Evolutionary conservation across 352 stramenopile genomes (phyloP).

Genomic region (Globisporangium yorkense): DNA sequence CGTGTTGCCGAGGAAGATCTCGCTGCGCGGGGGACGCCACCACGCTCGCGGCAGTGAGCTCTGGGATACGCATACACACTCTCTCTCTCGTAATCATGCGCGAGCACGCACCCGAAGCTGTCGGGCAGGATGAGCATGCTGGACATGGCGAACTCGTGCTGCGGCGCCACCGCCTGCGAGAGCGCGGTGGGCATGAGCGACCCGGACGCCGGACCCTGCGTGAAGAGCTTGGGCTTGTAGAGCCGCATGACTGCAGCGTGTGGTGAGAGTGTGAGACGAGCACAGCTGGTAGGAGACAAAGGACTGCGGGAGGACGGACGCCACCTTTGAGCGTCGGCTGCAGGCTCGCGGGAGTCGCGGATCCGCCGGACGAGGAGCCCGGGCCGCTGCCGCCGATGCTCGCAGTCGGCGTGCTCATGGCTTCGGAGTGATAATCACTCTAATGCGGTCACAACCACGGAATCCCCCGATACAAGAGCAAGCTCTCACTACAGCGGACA

Average conservation of each 20-base stretch:
- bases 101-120: slow-evolving; percentile 74
- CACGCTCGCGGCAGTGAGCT: not conserved
- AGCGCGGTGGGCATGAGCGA: slow-evolving; percentile 65
- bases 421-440: not conserved
- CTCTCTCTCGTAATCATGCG: not conserved
- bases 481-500: no score
- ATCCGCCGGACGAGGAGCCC: slow-evolving; percentile 10
- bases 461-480: no score
- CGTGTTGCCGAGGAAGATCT: slow-evolving; percentile 91
- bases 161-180: slow-evolving; percentile 26
- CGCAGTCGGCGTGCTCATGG: slow-evolving; percentile 4
- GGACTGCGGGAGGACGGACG: not conserved
- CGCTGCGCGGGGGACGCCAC: slow-evolving; percentile 24
- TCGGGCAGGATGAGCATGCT: slow-evolving; percentile 88
- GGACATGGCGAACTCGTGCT: slow-evolving; percentile 84
- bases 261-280: not conserved
- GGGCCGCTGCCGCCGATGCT: slow-evolving; percentile 6
- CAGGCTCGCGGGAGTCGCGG: slow-evolving; percentile 11
- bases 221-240: slow-evolving; percentile 86
- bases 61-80: not conserved
- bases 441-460: no score
- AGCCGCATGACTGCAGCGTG: slow-evolving; percentile 77
- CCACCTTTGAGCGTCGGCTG: slow-evolving; percentile 80
- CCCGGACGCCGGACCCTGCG: slow-evolving; percentile 37
- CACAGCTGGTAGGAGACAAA: not conserved